These are phyloP conservation scores for Zopfia rhizophila DNA, from an alignment of 2,329 filamentous ascomycete species.

Conservation along the genomic window DNA sequence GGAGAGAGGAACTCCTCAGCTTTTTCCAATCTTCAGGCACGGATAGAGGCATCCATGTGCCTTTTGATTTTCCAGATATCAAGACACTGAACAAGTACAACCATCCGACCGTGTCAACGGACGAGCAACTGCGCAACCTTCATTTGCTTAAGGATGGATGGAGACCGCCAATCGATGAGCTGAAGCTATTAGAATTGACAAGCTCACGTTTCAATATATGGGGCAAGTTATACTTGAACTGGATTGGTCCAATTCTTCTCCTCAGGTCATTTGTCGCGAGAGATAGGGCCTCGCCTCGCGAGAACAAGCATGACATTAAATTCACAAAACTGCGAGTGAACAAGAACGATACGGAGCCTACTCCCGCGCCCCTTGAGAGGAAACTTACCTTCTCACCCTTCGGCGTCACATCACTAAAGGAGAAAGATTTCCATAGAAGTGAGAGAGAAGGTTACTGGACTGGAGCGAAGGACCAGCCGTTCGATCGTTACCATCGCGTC, in stretches of 20 bases:
- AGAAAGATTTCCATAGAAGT: slow-evolving; percentile 37
- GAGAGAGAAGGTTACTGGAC: slow-evolving; percentile 40
- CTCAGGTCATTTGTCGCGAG: slow-evolving; percentile 30
- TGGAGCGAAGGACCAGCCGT: slow-evolving; percentile 27
- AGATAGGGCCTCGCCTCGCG: slow-evolving; percentile 18
- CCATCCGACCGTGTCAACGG: slow-evolving; percentile 45
- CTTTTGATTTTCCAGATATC: slow-evolving; percentile 31
- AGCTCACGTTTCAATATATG: slow-evolving; percentile 51
- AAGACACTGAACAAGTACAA: slow-evolving; percentile 50
- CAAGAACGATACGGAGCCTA: slow-evolving; percentile 27
- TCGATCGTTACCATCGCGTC: slow-evolving; percentile 45
- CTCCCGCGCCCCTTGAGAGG: slow-evolving; percentile 25
- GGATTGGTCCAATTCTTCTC: slow-evolving; percentile 51
- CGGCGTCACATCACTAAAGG: slow-evolving; percentile 38
- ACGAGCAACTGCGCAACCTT: slow-evolving; percentile 40
- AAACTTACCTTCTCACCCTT: slow-evolving; percentile 53
- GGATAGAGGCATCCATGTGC: slow-evolving; percentile 19
- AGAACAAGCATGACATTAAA: slow-evolving; percentile 39
- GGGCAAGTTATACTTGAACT: slow-evolving; percentile 50
- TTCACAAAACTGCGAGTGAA: slow-evolving; percentile 39
- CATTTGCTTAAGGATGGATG: slow-evolving; percentile 41
- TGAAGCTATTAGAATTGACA: slow-evolving; percentile 46
- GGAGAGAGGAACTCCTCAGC: slow-evolving; percentile 37
- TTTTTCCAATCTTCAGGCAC: slow-evolving; percentile 15
- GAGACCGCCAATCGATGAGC: slow-evolving; percentile 43